A percentile compares a stretch with the other conserved stretches of the same genome.
Evolutionary conservation across 2,329 filamentous ascomycete species (phyloP).

Genomic region (Fusarium musae): DNA sequence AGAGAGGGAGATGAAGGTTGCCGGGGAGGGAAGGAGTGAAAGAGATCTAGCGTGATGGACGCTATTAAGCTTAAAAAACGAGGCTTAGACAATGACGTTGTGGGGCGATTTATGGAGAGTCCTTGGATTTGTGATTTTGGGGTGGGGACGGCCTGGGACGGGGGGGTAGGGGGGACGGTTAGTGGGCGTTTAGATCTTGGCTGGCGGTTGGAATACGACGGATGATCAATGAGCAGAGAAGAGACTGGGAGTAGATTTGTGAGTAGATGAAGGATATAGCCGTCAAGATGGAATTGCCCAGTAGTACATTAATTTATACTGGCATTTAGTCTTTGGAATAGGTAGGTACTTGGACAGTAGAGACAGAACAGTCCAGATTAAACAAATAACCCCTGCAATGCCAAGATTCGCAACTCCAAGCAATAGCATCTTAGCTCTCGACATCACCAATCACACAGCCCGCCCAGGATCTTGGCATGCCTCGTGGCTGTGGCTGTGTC

Average conservation of each 20-base stretch:
- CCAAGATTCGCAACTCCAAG: background rate
- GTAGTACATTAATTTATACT: too few species aligned
- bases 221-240: too few species aligned
- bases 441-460: slow-evolving; percentile 8
- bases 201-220: background rate
- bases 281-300: rapidly evolving
- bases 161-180: background rate
- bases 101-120: background rate
- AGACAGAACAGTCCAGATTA: background rate
- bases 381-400: background rate
- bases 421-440: background rate
- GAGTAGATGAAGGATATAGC: background rate
- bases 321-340: too few species aligned
- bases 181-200: background rate
- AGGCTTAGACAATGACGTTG: slow-evolving; percentile 30
- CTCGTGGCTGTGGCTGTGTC: slow-evolving; percentile 34
- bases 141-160: background rate
- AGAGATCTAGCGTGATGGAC: slow-evolving; percentile 24
- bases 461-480: slow-evolving; percentile 10
- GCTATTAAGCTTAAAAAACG: slow-evolving; percentile 33
- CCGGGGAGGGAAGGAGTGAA: background rate
- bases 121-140: background rate
- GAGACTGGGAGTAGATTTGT: too few species aligned
- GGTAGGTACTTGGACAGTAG: too few species aligned
- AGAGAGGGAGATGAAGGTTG: background rate